Percentiles rank a stretch among this genome's conserved stretches.
Conservation (phyloP, 305 asterid genomes). For the Solanum hybrid region DNA sequence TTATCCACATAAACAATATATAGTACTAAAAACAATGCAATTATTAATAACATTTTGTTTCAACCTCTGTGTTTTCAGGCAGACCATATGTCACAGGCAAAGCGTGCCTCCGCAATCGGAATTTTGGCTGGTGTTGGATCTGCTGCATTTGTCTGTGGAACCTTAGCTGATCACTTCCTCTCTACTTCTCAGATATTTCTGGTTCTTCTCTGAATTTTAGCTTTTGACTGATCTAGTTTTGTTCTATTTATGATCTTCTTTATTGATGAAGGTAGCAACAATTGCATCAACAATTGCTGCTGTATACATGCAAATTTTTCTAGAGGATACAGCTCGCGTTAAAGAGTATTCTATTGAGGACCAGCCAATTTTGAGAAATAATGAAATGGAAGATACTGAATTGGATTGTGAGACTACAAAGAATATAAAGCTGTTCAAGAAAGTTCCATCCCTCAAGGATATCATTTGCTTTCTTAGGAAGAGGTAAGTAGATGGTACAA, state of each 20-base stretch:
- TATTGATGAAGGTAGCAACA: constrained; percentile 40
- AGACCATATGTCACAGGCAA: constrained; percentile 40
- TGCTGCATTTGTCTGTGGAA: constrained; percentile 48
- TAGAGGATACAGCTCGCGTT: constrained; percentile 19
- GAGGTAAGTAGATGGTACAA: constrained; percentile 21
- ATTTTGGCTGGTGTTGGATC: constrained; percentile 45
- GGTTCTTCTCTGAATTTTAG: constrained; percentile 15
- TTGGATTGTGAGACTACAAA: constrained; percentile 5
- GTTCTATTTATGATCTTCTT: background rate
- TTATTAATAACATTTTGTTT: background rate
- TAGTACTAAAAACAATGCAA: background rate
- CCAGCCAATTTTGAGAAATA: constrained; percentile 31
- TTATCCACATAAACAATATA: background rate
- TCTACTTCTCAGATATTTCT: constrained; percentile 37
- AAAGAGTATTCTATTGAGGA: constrained; percentile 12
- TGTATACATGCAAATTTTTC: constrained; percentile 47
- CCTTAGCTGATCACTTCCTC: constrained; percentile 47
- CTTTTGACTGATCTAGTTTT: background rate
- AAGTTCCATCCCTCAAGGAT: constrained; percentile 34
- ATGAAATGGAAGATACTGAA: constrained; percentile 6
- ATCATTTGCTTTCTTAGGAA: constrained; percentile 39
- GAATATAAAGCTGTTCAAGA: constrained; percentile 22
- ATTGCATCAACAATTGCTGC: constrained; percentile 32
- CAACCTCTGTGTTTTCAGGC: constrained; percentile 23
- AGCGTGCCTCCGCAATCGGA: constrained; percentile 52